A percentile compares a stretch with the other conserved stretches of the same genome.
phyloP scores from a whole-genome alignment of 192 early-diverging fungal genomes.

The Chytriomyces sp. region DNA sequence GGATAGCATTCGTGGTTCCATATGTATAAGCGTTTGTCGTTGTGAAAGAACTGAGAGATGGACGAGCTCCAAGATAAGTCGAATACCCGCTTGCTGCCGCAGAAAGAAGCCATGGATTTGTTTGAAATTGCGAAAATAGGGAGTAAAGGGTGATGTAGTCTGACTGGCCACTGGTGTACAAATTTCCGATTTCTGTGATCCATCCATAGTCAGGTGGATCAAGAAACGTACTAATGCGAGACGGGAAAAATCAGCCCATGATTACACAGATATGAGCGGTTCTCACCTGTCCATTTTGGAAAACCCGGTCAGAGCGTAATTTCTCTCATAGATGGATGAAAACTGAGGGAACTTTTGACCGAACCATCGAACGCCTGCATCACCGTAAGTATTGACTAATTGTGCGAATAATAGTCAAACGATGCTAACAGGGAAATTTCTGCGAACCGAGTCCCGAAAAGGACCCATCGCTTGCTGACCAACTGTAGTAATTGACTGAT shows the following conservation, averaged over 20 bases:
- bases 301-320: slow-evolving; percentile 18
- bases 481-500: neutral
- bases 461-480: too few species aligned
- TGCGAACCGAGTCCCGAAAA: too few species aligned
- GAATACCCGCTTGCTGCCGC: neutral
- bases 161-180: neutral
- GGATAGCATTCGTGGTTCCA: neutral
- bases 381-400: too few species aligned
- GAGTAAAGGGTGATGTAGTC: neutral
- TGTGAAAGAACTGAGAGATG: neutral
- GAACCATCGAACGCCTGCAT: slow-evolving; percentile 52
- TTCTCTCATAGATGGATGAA: slow-evolving; percentile 22
- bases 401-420: too few species aligned
- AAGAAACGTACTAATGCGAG: slow-evolving; percentile 27
- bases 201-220: slow-evolving; percentile 27
- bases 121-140: slow-evolving; percentile 3
- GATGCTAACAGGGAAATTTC: too few species aligned
- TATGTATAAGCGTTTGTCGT: neutral
- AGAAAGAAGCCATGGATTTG: slow-evolving; percentile 4
- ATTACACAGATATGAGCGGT: too few species aligned
- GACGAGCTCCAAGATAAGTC: slow-evolving; percentile 5
- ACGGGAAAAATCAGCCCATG: too few species aligned
- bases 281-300: slow-evolving; percentile 13
- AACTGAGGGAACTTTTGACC: slow-evolving; percentile 38
- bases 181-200: neutral